Base-by-base conservation (phyloP, 202 grass and related monocot genomes). In the Hordeum pubiflorum region DNA sequence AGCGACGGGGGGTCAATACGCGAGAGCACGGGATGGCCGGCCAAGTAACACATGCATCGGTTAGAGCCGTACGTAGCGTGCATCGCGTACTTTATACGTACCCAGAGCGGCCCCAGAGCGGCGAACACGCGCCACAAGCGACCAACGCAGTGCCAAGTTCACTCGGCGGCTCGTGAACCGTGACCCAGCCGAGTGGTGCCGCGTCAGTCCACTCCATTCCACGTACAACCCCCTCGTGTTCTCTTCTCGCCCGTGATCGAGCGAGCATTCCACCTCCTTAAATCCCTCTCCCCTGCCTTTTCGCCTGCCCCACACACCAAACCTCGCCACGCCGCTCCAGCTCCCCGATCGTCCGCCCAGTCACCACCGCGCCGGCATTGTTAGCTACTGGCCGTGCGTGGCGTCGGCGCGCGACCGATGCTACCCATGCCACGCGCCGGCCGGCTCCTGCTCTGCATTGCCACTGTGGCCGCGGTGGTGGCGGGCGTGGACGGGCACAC, bases 221-320 rank as follows among this genome's bases (percentile, higher is more conserved):
- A 50, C 44, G 14, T 50, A 75, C 74, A 37, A 84, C 75, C 71
- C 63, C 71, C 63, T 82, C 50, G 44, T 66, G 63, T 69, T 79
- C 76, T 54, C 59, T 69, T 56, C 81, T n/a, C 24, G 40, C 89
- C 87, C 90, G 85, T 90, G 89, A 92, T 72, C 69, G 66, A 78
- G 12, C 41, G 1, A 71, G 17, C 22, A 37, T 9, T 66, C 65
- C 20, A 70, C 8, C 76, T 23, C 81, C 82, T 85, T 86, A 88
- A 91, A 88, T 83, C 73, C 64, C 57, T 54, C 15, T 0, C 56
- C 18, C 60, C 24, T 1, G 37, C 27, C 66, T 54, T 69, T 69
- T 52, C 63, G 52, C 21, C 84, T 79, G 9, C 73, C 76, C 46
- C 10, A 17, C 39, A 14, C 84, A 13, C 67, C 36, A 20, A 18